Base-by-base conservation (phyloP, 192 early-diverging fungal species). In the Dissophora ornata region DNA sequence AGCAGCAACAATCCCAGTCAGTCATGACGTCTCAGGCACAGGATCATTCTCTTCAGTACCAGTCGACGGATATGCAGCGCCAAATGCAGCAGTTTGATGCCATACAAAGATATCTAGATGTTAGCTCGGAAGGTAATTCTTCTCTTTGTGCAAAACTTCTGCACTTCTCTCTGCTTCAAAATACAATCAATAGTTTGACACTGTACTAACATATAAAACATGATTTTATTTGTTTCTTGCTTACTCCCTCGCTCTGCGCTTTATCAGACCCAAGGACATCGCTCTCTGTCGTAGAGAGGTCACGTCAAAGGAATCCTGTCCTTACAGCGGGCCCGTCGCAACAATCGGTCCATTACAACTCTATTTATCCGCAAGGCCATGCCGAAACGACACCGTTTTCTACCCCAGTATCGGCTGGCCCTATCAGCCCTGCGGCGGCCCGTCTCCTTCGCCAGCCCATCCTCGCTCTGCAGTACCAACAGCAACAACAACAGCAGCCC, bases 61-160 rank as follows among this genome's bases (percentile, higher is more conserved):
- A 63, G 21, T 33, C 70, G 16, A 24, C 55, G 2, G 70, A 74
- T 28, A 59, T 65, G 18, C 70, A 74, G n/a, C 55, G 42, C 12
- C 61, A 64, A 30, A 15, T 74, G 26, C 70, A 74, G 45, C 69
- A 71, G n/a, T 53, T 74, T 58, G 70, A 74, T 65, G 70, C 70
- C 21, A 59, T 74, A 15, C 70, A 74, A 29, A 45, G 70, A 13
- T 65, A 64, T 29, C 55, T 74, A 12, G 70, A 74, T 13, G 45
- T 26, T 1, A 57, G 16, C 42, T 33, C 54, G 22, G 52, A 67
- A 57, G 62, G 62, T 65, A 65, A 36, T n/a, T 12, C 21, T 25
- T 16, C 25, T 18, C n/a, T 26, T 13, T 21, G n/a, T 28, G 25
- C n/a, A 38, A n/a, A n/a, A n/a, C n/a, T n/a, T n/a, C n/a, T n/a